These are phyloP conservation scores for Scenedesmus sp. DNA, from an alignment of 163 green algal species.

Conservation along the genomic window DNA sequence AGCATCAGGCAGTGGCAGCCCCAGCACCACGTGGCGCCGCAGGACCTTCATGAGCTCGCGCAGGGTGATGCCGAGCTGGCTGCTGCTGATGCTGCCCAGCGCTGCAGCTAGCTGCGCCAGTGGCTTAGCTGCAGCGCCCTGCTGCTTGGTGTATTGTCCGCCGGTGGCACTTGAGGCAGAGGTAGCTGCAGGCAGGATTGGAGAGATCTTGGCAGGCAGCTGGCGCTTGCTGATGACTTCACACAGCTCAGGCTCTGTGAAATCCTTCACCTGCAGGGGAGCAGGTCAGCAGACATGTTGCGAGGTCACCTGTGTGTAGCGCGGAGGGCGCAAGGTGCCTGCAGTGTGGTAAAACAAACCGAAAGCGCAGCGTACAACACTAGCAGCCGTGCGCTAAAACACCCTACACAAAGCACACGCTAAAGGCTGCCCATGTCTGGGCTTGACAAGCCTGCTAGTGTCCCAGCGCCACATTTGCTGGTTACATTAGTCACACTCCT, in stretches of 20 bases:
- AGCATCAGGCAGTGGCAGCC: constrained; percentile 12
- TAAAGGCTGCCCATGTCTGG: too few relatives aligned
- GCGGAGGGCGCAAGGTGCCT: too few relatives aligned
- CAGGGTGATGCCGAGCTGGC: constrained; percentile 42
- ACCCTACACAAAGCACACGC: too few relatives aligned
- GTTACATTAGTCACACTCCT: too few relatives aligned
- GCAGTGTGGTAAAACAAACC: too few relatives aligned
- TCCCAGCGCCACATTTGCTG: too few relatives aligned
- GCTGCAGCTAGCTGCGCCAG: not conserved
- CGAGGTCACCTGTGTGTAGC: not conserved
- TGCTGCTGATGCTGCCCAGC: not conserved
- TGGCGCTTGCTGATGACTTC: constrained; percentile 21
- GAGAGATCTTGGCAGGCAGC: not conserved
- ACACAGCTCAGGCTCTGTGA: constrained; percentile 35
- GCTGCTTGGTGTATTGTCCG: not conserved
- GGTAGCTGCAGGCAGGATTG: not conserved
- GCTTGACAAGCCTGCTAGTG: too few relatives aligned
- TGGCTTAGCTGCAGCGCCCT: not conserved
- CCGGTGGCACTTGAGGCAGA: not conserved
- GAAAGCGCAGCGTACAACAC: too few relatives aligned
- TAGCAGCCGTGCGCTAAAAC: too few relatives aligned
- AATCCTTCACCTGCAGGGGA: constrained; percentile 28
- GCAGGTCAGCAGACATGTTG: not conserved
- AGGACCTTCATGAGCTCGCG: constrained; percentile 60
- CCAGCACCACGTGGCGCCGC: not conserved